Percentiles rank a stretch among this genome's conserved stretches.
These are phyloP conservation scores for Tranzscheliella williamsii DNA, from an alignment of 1,284 basidiomycete genomes.

Conservation along the genomic window DNA sequence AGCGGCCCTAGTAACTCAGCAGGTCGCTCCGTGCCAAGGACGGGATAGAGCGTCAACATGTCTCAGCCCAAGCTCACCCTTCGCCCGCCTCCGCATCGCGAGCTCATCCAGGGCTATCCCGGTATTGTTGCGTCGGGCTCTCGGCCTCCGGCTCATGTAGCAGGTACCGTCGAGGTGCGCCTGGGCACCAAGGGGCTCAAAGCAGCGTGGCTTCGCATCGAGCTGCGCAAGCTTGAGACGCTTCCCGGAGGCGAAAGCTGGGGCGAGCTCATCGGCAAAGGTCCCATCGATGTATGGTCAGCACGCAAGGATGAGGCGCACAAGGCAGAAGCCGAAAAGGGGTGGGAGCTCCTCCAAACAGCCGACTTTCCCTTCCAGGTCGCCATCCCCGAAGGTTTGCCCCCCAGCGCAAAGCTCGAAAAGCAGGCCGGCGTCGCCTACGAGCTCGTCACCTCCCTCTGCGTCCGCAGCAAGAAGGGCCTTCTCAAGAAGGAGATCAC, in stretches of 20 bases:
- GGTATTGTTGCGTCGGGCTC: slow-evolving; percentile 47
- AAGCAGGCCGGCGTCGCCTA: slow-evolving; percentile 54
- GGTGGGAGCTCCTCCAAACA: slow-evolving; percentile 43
- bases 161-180: slow-evolving; percentile 52
- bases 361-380: slow-evolving; percentile 52
- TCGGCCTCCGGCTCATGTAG: slow-evolving; percentile 52
- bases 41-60: slow-evolving; percentile 22
- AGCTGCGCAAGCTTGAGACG: slow-evolving; percentile 57
- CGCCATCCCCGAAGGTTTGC: slow-evolving; percentile 52
- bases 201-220: slow-evolving; percentile 57
- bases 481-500: slow-evolving; percentile 39
- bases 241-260: slow-evolving; percentile 55
- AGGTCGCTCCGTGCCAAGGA: no score
- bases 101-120: slow-evolving; percentile 56
- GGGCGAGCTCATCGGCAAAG: slow-evolving; percentile 57
- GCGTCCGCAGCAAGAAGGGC: slow-evolving; percentile 47
- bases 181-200: slow-evolving; percentile 51
- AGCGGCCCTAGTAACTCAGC: no score
- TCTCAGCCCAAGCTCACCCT: slow-evolving; percentile 44
- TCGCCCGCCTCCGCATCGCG: slow-evolving; percentile 51
- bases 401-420: slow-evolving; percentile 52
- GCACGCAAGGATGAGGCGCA: slow-evolving; percentile 29
- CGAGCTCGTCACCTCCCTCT: slow-evolving; percentile 55
- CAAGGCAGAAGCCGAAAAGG: slow-evolving; percentile 37
- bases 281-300: slow-evolving; percentile 55